Conservation (phyloP, 2,329 filamentous ascomycete genomes). For the Fusarium liriodendri region DNA sequence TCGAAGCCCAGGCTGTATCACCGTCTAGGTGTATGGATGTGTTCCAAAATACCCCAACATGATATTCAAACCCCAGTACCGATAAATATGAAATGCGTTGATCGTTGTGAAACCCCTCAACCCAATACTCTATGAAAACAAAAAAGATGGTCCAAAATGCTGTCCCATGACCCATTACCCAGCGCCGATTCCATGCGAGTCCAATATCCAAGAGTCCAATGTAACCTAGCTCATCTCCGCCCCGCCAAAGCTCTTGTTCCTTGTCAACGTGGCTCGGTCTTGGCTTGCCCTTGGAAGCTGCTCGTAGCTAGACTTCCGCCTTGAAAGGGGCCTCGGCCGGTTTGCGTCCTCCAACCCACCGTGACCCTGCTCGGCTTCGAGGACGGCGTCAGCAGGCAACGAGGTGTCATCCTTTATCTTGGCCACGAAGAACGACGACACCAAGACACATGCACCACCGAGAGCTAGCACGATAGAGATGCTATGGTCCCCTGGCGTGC, state of each 20-base stretch:
- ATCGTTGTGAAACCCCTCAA: constrained; percentile 10
- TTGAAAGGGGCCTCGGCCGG: constrained; percentile 39
- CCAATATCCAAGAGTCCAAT: not conserved
- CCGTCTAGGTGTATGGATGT: constrained; percentile 10
- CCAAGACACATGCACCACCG: constrained; percentile 81
- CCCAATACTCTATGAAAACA: constrained; percentile 4
- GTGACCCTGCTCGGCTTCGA: constrained; percentile 57
- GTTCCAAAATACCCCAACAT: constrained; percentile 12
- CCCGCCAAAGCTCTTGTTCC: constrained; percentile 62
- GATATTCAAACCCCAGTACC: constrained; percentile 5
- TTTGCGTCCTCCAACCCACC: constrained; percentile 46
- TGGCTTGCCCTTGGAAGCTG: constrained; percentile 56
- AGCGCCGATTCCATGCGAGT: constrained; percentile 16
- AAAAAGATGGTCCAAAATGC: constrained; percentile 20
- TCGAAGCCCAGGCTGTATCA: constrained; percentile 19
- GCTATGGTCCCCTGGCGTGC: constrained; percentile 85
- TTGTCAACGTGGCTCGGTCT: constrained; percentile 59
- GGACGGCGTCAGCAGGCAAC: constrained; percentile 51
- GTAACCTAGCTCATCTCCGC: constrained; percentile 50
- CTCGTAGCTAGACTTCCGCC: constrained; percentile 56
- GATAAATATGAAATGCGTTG: not conserved
- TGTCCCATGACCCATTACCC: constrained; percentile 7
- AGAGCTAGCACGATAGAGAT: constrained; percentile 88
- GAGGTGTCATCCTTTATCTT: constrained; percentile 72
- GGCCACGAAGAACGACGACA: constrained; percentile 79